Evolutionary conservation across 2,329 filamentous ascomycete genomes (phyloP).

Genomic region (Monosporascus sp.): DNA sequence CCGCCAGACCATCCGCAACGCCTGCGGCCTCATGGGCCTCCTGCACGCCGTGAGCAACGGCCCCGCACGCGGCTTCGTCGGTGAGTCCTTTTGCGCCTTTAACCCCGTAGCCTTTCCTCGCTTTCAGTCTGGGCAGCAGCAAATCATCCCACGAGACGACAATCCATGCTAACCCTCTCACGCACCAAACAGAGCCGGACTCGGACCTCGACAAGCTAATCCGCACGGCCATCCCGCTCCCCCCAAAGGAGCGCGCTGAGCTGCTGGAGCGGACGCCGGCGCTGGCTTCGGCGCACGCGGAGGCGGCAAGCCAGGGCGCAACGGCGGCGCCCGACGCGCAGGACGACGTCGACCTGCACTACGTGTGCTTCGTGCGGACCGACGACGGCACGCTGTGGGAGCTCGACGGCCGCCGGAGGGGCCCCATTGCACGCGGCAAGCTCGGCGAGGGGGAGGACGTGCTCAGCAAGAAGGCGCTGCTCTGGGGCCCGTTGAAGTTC

Average conservation of each 20-base stretch:
- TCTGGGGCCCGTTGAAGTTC: conserved; percentile 58
- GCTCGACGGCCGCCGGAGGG: conserved; percentile 54
- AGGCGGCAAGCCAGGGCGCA: conserved; percentile 71
- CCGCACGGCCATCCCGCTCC: conserved; percentile 62
- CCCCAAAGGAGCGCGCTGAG: conserved; percentile 59
- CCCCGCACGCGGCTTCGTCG: conserved; percentile 56
- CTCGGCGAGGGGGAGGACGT: conserved; percentile 62
- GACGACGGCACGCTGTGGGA: conserved; percentile 58
- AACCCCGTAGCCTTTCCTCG: not conserved
- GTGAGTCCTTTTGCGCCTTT: conserved; percentile 26
- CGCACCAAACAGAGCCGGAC: conserved; percentile 30
- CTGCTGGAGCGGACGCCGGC: conserved; percentile 71
- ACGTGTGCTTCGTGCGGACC: conserved; percentile 86
- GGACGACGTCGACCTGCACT: conserved; percentile 88
- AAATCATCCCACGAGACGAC: conserved; percentile 31
- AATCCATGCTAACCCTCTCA: not conserved
- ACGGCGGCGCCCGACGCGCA: conserved; percentile 71
- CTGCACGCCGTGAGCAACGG: conserved; percentile 81
- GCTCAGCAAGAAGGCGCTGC: conserved; percentile 67
- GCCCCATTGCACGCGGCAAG: conserved; percentile 49
- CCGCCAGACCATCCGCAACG: conserved; percentile 89
- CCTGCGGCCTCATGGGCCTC: conserved; percentile 85
- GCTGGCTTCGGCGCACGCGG: conserved; percentile 72
- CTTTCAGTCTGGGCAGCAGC: conserved; percentile 6
- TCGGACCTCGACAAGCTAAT: conserved; percentile 63